phyloP scores from a whole-genome alignment of 2,329 filamentous ascomycete genomes.

The Pseudogymnoascus sp. region DNA sequence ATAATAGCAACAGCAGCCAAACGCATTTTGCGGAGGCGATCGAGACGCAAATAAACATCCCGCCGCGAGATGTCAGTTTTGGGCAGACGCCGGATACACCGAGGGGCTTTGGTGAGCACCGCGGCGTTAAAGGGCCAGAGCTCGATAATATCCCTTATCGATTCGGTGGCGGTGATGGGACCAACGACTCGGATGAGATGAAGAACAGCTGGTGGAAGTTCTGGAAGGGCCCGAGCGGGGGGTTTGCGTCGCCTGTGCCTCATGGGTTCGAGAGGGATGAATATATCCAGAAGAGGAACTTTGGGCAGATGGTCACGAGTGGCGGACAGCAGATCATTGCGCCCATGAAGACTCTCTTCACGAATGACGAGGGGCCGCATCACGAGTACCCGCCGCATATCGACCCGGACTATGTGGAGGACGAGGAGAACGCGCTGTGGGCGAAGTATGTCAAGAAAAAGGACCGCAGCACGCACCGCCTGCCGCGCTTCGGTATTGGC shows the following conservation, averaged over 20 bases:
- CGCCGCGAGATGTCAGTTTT: neutral
- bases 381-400: conserved; percentile 54
- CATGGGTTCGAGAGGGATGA: conserved; percentile 41
- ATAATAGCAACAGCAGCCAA: neutral
- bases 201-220: conserved; percentile 50
- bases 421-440: conserved; percentile 66
- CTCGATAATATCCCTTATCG: conserved; percentile 5
- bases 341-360: neutral
- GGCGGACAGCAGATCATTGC: neutral
- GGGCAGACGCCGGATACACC: neutral
- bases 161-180: neutral
- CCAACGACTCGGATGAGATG: neutral
- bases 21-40: conserved; percentile 22
- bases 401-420: conserved; percentile 53
- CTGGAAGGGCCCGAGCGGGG: conserved; percentile 56
- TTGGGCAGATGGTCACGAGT: conserved; percentile 2
- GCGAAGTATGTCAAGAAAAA: conserved; percentile 73
- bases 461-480: conserved; percentile 75
- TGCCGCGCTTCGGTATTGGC: conserved; percentile 52
- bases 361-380: conserved; percentile 22
- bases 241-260: conserved; percentile 54
- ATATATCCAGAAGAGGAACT: conserved; percentile 1
- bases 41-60: conserved; percentile 23
- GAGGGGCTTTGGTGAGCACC: neutral
- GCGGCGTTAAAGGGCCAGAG: neutral